Base-by-base conservation (phyloP, 2,329 filamentous ascomycete genomes). In the Phaeosphaeria sp. region DNA sequence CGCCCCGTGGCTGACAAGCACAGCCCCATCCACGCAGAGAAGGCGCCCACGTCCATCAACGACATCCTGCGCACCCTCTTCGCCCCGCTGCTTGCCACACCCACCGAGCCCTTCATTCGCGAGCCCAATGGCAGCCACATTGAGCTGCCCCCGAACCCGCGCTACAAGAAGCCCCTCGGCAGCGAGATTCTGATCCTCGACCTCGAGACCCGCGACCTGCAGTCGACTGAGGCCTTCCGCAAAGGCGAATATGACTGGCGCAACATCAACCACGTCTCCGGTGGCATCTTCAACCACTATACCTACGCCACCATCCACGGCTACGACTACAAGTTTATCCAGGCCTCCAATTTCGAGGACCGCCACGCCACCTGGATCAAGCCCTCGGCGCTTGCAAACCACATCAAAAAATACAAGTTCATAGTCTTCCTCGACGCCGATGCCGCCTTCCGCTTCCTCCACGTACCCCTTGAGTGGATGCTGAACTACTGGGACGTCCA, bases 341-440 rank as follows among this genome's bases (percentile, higher is more conserved):
- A 76, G 42, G 79, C 79, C 1, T 64, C 69, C 46, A 71, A 77
- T 11, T 79, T 79, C 46, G 58, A 74, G 27, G 77, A 79, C 56
- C 77, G 79, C 44, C 75, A 78, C 54, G 73, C 76, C 7, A 83
- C 80, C 21, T 84, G 82, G 82, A 78, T 80, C 62, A 84, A 84
- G 67, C 74, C 74, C 6, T 73, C 69, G 23, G 74, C 75, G 15
- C 66, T 77, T 10, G 73, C 74, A 33, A 75, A 76, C 50, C 63
- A 74, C 44, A 72, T 77, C 62, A 73, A 72, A 17, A 54, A 76
- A 46, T 77, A 77, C 68, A 77, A 81, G 25, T 78, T 81, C 13
- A 80, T 83, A 42, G 75, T 84, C 36, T 83, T 83, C 61, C 69
- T 83, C 39, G 82, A 84, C 58, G 78, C 80, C 20, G 82, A 84